Base-by-base conservation (phyloP, 1,139 yeast genomes). In the Saccharomyces hybrid region DNA sequence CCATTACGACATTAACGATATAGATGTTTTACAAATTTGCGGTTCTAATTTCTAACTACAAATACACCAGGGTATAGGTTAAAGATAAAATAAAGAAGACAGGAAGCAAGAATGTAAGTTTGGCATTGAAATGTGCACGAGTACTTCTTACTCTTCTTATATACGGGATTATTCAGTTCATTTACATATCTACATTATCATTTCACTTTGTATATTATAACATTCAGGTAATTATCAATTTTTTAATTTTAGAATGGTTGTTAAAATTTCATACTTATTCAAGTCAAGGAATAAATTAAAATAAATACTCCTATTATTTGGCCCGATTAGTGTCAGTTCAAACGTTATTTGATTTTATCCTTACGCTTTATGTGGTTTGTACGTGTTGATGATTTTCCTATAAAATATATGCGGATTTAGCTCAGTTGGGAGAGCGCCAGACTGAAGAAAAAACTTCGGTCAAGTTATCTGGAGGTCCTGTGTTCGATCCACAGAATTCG, bases 401-500 rank as follows among this genome's bases (percentile, higher is more conserved):
- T 34, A 14, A n/a, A 38, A 20, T n/a, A 23, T 27, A 38, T 44
- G 65, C 65, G 62, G 64, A 59, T 62, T 62, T 62, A 62, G 65
- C 65, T 62, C 65, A 62, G 65, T 61, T 56, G 65, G 65, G 65
- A 62, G 65, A 62, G 65, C 65, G 65, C 59, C 62, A 60, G 65
- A 62, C 65, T 62, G 64, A 60, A 54, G 61, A 56, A 31, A 11
- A 23, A 49, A 57, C 61, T 55, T 56, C 56, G 57, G 61, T 58
- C 59, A 52, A 29, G 61, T 51, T 42, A 83, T 84, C 89, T 84
- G 87, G 79, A 85, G 89, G 89, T 84, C 88, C 84, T 83, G 88
- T 82, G 89, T 84, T 84, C 89, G 84, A 84, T 83, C 88, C 89
- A 83, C 89, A 83, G 85, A 83, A 80, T 75, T 80, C 86, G 88